Percentiles rank a stretch among this genome's conserved stretches.
These are phyloP conservation scores for Agrocybe chaxingu DNA, from an alignment of 768 basidiomycete species.

Conservation along the genomic window DNA sequence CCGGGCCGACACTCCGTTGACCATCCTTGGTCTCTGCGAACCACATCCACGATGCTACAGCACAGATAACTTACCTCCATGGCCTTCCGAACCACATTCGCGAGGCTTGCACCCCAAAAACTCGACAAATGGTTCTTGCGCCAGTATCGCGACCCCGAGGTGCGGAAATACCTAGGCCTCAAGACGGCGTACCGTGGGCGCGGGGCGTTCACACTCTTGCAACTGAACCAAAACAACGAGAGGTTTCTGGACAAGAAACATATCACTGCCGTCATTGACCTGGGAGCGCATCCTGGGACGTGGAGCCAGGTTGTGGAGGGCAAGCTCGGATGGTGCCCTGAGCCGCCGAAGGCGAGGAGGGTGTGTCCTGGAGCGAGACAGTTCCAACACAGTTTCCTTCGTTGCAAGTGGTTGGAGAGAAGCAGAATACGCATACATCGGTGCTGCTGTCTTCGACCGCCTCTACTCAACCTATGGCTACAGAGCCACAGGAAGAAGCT, in stretches of 20 bases:
- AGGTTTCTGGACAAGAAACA: constrained; percentile 49
- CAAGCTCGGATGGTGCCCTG: constrained; percentile 49
- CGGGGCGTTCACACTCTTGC: constrained; percentile 89
- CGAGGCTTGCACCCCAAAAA: constrained; percentile 18
- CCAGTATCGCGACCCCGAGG: constrained; percentile 70
- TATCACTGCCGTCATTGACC: constrained; percentile 70
- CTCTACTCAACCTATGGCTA: too few relatives aligned
- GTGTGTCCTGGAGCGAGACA: neutral
- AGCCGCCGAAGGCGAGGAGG: neutral
- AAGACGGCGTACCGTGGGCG: constrained; percentile 68
- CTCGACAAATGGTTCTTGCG: constrained; percentile 69
- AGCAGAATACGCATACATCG: neutral
- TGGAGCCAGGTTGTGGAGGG: constrained; percentile 86
- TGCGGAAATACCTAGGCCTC: constrained; percentile 45
- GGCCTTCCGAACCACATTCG: constrained; percentile 13
- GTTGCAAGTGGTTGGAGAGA: neutral
- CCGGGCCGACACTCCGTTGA: too few relatives aligned
- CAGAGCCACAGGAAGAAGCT: too few relatives aligned
- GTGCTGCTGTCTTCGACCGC: too few relatives aligned
- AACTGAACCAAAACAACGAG: constrained; percentile 61
- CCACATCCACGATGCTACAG: neutral
- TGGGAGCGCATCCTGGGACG: constrained; percentile 91
- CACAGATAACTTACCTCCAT: constrained; percentile 4
- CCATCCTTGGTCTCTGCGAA: neutral
- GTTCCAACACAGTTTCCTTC: constrained; percentile 23